Conservation (phyloP, 306 rosid species). For the Senna tora region DNA sequence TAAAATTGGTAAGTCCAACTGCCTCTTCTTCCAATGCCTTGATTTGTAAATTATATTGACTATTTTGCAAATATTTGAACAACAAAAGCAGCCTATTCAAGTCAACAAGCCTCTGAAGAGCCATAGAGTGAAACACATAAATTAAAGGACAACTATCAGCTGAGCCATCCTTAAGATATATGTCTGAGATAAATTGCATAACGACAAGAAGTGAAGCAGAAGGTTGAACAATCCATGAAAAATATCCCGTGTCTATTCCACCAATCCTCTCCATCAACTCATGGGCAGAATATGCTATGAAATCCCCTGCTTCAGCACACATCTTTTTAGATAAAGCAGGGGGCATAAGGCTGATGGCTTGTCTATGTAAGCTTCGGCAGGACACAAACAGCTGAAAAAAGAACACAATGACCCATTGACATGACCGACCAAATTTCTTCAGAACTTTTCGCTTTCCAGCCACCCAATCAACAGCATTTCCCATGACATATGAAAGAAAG, state of each 20-base stretch:
- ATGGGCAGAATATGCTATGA: slow-evolving; percentile 61
- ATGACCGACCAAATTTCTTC: slow-evolving; percentile 55
- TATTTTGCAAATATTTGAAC: slow-evolving; percentile 64
- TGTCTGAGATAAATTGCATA: slow-evolving; percentile 57
- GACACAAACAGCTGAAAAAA: slow-evolving; percentile 77
- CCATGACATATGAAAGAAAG: slow-evolving; percentile 59
- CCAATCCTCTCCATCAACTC: slow-evolving; percentile 78
- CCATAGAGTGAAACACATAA: slow-evolving; percentile 72
- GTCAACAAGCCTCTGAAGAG: slow-evolving; percentile 84
- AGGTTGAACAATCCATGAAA: slow-evolving; percentile 77
- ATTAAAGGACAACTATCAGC: slow-evolving; percentile 59
- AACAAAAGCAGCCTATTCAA: slow-evolving; percentile 71
- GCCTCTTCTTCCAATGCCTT: slow-evolving; percentile 70
- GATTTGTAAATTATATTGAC: slow-evolving; percentile 52
- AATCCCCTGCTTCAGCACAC: slow-evolving; percentile 67
- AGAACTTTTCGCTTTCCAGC: slow-evolving; percentile 49
- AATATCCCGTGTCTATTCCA: slow-evolving; percentile 60
- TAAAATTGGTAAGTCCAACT: slow-evolving; percentile 64
- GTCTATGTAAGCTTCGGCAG: slow-evolving; percentile 71
- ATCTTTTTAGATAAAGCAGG: slow-evolving; percentile 67
- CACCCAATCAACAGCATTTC: slow-evolving; percentile 41
- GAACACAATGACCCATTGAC: slow-evolving; percentile 73
- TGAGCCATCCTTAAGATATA: slow-evolving; percentile 49
- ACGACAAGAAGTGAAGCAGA: slow-evolving; percentile 72
- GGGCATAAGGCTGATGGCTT: slow-evolving; percentile 72